phyloP scores from a whole-genome alignment of 257 asterid species.

The Thymus mandschuricus region DNA sequence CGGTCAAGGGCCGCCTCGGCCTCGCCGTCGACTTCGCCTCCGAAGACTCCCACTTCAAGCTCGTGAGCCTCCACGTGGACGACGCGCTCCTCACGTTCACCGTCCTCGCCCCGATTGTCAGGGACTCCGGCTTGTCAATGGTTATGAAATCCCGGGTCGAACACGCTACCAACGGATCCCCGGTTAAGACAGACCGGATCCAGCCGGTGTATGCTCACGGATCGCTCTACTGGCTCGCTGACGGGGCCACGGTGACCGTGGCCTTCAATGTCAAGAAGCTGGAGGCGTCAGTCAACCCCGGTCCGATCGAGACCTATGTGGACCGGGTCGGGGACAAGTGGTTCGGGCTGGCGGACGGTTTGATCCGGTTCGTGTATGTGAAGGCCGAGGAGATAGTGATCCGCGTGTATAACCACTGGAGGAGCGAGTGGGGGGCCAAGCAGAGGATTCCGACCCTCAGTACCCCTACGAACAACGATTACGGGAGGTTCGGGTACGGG shows the following conservation, averaged over 20 bases:
- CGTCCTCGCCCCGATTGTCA: not conserved
- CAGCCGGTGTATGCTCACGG: not conserved
- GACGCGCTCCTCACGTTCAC: not conserved
- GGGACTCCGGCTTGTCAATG: not conserved
- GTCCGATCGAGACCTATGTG: not conserved
- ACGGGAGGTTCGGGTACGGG: not conserved
- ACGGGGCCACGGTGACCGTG: not conserved
- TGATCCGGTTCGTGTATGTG: not conserved
- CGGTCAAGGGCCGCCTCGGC: not conserved
- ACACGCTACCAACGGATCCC: not conserved
- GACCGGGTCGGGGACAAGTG: not conserved
- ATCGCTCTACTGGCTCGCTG: not conserved
- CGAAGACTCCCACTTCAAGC: not conserved
- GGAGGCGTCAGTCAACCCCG: not conserved
- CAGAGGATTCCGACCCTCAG: not conserved
- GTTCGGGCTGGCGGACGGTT: not conserved
- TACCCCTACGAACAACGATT: not conserved
- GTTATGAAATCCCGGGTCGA: not conserved
- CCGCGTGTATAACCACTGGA: not conserved
- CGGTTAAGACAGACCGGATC: not conserved
- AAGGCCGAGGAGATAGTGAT: not conserved
- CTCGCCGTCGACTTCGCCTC: not conserved
- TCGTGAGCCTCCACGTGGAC: not conserved
- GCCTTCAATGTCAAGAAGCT: not conserved
- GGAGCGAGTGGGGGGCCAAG: not conserved